Base-by-base conservation (phyloP, 2,329 filamentous ascomycete genomes). In the Exophiala sideris region DNA sequence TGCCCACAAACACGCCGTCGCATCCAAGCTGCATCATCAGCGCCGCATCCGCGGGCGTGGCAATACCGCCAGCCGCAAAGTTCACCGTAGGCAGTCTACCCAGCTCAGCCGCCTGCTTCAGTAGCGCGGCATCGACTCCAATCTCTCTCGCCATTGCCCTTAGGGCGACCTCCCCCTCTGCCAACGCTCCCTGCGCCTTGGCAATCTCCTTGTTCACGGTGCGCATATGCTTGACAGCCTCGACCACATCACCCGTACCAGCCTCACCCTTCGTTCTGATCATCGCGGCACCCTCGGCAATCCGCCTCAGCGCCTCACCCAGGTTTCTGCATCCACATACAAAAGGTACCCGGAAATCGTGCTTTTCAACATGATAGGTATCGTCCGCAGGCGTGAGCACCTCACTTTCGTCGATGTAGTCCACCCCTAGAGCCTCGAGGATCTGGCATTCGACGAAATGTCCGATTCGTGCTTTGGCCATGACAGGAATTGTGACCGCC, bases 11-110 rank as follows among this genome's bases (percentile, higher is more conserved):
- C 34, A 99, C 94, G 54, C 94, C 94, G 68, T 99, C 94, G 69
- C 94, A 97, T 57, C 94, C 94, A 61, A 99, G 79, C 79, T 97
- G 92, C 94, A 99, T 99, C 92, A 99, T 89, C 76, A 99, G 79
- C 2, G 94, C 94, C 0, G 94, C 94, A 73, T 99, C 94, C 0
- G 94, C 94, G 0, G 94, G 94, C 1, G 94, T 99, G n/a, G 94
- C 94, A n/a, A 99, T 88, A 54, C 94, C 94, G n/a, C 94, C 94
- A 3, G 94, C 94, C 0, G 94, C 94, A 65, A 99, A 97, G 79
- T 97, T 97, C 61, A 99, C 94, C 0, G 97, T 92, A 2, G 94
- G 94, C 50, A 99, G 78, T 47, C 94, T 81, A 40, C 91, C 91
- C 61, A 95, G 79, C 77, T 91, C 84, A 1, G 91, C 92, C 0